These are phyloP conservation scores for Microbotryomycetes sp. DNA, from an alignment of 1,284 basidiomycete genomes.

Conservation along the genomic window DNA sequence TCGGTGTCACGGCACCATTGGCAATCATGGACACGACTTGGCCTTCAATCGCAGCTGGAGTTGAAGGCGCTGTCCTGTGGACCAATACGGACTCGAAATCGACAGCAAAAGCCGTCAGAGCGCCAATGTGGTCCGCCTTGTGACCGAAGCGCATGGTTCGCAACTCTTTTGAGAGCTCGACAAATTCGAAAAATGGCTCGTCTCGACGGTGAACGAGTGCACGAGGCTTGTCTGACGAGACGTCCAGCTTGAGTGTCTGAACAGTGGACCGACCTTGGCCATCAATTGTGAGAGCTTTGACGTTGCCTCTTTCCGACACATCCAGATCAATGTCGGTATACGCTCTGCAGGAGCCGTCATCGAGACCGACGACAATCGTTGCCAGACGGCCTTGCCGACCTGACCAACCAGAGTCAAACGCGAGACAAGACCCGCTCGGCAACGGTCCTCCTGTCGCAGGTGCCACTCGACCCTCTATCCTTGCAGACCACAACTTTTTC, in stretches of 20 bases:
- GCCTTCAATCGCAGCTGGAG: background rate
- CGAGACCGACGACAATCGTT: slow-evolving; percentile 26
- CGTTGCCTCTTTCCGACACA: background rate
- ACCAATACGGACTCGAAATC: slow-evolving; percentile 18
- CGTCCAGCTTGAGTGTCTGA: slow-evolving; percentile 2
- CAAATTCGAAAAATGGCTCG: slow-evolving; percentile 9
- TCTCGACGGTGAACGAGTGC: slow-evolving; percentile 7
- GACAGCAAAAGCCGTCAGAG: slow-evolving; percentile 24
- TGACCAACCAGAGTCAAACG: slow-evolving; percentile 23
- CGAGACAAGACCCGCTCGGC: background rate
- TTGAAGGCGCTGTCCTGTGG: background rate
- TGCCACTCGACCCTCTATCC: slow-evolving; percentile 8
- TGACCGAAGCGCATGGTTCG: slow-evolving; percentile 13
- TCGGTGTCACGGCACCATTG: background rate
- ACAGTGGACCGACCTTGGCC: background rate
- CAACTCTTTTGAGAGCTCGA: background rate
- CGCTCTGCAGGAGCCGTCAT: slow-evolving; percentile 19
- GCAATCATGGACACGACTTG: background rate
- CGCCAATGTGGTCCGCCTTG: slow-evolving; percentile 2
- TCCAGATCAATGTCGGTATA: slow-evolving; percentile 23
- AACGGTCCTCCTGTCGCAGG: background rate
- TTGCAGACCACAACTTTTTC: slow-evolving; percentile 12
- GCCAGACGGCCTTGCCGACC: slow-evolving; percentile 10
- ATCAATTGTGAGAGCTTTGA: background rate
- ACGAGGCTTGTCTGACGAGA: background rate